phyloP scores from a whole-genome alignment of 2,329 filamentous ascomycete species.

The Epicoccum sorghinum region DNA sequence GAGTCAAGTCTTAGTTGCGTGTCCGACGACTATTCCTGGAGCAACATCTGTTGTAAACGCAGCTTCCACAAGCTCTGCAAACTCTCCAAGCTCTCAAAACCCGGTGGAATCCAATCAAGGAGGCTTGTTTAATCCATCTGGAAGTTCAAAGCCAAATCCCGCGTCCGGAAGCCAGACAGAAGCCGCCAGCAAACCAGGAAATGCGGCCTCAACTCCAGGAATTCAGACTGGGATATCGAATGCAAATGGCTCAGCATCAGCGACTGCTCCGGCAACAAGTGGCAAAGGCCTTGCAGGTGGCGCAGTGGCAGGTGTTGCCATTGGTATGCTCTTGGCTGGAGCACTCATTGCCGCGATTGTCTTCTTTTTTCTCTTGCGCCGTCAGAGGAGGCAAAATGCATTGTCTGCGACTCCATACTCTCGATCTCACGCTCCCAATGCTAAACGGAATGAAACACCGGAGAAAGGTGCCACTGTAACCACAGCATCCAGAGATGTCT shows the following conservation, averaged over 20 bases:
- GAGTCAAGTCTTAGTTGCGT: too few species aligned
- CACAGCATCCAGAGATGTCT: background rate
- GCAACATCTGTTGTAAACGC: too few species aligned
- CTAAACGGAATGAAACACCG: background rate
- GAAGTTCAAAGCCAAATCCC: too few species aligned
- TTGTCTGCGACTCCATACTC: background rate
- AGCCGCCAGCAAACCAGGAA: too few species aligned
- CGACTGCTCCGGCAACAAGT: background rate
- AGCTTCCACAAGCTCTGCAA: too few species aligned
- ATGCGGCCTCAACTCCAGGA: too few species aligned
- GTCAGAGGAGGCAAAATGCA: conserved; percentile 11
- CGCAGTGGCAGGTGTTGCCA: conserved; percentile 26
- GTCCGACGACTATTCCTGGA: too few species aligned
- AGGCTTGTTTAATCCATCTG: too few species aligned
- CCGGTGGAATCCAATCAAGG: too few species aligned
- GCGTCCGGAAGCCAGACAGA: too few species aligned
- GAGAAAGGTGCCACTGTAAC: conserved; percentile 4
- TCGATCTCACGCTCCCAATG: background rate
- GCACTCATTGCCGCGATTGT: conserved; percentile 15
- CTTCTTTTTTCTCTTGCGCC: conserved; percentile 22
- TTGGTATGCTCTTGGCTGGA: conserved; percentile 27
- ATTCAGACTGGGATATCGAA: too few species aligned
- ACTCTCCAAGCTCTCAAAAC: too few species aligned
- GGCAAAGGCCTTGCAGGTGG: conserved; percentile 15
- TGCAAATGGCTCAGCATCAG: background rate